Conservation (phyloP, 768 basidiomycete species). For the Suillus discolor region DNA sequence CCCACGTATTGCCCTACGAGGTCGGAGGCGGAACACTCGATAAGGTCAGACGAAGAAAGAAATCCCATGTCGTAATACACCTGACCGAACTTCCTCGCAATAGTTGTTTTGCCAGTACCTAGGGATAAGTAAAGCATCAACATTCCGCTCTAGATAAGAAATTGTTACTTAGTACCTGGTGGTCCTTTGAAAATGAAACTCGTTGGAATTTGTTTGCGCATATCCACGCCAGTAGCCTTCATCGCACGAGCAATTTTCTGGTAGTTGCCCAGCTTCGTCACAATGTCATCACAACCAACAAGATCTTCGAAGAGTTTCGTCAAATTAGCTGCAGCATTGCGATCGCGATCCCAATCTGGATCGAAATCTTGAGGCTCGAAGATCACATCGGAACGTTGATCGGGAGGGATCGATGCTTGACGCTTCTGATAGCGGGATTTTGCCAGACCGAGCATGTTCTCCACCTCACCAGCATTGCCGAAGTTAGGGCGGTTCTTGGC, state of each 20-base stretch:
- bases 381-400: slow-evolving; percentile 24
- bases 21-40: slow-evolving; percentile 71
- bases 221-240: slow-evolving; percentile 44
- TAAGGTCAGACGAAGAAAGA: slow-evolving; percentile 50
- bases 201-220: slow-evolving; percentile 57
- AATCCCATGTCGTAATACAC: slow-evolving; percentile 68
- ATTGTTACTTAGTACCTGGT: slow-evolving; percentile 50
- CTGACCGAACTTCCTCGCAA: slow-evolving; percentile 62
- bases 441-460: slow-evolving; percentile 55
- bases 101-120: slow-evolving; percentile 70
- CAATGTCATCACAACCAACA: slow-evolving; percentile 58
- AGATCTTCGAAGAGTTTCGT: slow-evolving; percentile 61
- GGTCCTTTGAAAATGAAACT: slow-evolving; percentile 74
- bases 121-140: neutral
- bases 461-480: slow-evolving; percentile 66
- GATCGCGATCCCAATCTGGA: slow-evolving; percentile 54
- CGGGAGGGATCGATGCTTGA: slow-evolving; percentile 26
- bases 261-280: slow-evolving; percentile 50
- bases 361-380: slow-evolving; percentile 61
- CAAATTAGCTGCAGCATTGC: slow-evolving; percentile 52
- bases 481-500: slow-evolving; percentile 55
- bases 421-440: slow-evolving; percentile 51
- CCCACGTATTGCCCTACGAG: slow-evolving; percentile 72
- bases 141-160: neutral
- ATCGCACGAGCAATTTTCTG: slow-evolving; percentile 50